Base-by-base conservation (phyloP, 192 early-diverging fungal species). In the Linnemannia elongata region DNA sequence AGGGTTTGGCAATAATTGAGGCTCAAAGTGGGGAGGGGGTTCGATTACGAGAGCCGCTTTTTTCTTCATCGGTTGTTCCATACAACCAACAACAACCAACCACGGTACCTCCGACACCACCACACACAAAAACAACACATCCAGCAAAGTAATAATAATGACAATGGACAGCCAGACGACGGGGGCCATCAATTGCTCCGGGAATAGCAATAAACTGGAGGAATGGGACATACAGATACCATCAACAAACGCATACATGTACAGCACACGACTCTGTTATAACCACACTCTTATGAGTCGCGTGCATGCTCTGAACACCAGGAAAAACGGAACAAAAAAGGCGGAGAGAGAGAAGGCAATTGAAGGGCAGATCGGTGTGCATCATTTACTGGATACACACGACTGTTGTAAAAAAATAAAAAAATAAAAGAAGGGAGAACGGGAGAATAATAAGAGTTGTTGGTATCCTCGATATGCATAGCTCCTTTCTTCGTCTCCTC, bases 391-490 rank as follows among this genome's bases (percentile, higher is more conserved):
- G 10, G 10, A 12, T 24, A 33, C 60, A 12, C 15, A 22, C 4
- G 49, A 3, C 49, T 22, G 49, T 22, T 52, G 6, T 5, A 35
- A 13, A 33, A 1, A 38, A n/a, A n/a, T n/a, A n/a, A n/a, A 35
- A 13, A 33, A 1, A 38, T n/a, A 36, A 17, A 36, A 18, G 68
- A 69, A 24, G 4, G 33, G 18, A 41, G 8, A 66, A 66, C 8
- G 60, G 30, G 30, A 30, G 5, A 57, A 57, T 10, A n/a, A 27
- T 24, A 27, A 57, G 55, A 66, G 12, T 9, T 63, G 60, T 77
- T 77, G 76, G 63, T 77, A 77, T 69, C 60, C 39, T 77, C 76
- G 76, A 47, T 78, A 45, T 69, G 66, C 39, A 70, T 35, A 78
- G 47, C 76, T 42, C 33, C 12, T n/a, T 38, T 13, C 15, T 54